Evolutionary conservation across 2,329 filamentous ascomycete species (phyloP).

Genomic region (Curvularia hawaiiensis): DNA sequence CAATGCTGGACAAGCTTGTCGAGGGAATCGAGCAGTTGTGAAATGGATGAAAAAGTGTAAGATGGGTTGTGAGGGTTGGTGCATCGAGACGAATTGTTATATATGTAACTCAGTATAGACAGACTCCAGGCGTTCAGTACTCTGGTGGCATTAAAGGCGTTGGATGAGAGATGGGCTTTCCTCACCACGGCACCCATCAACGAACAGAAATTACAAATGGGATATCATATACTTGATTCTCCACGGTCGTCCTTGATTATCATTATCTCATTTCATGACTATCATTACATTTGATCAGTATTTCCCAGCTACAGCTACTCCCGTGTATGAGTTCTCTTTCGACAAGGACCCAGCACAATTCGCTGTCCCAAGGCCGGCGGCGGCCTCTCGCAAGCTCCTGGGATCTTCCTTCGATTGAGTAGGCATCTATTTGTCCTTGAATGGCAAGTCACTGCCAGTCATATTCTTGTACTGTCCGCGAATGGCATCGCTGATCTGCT

Average conservation of each 20-base stretch:
- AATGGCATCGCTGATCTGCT: constrained; percentile 75
- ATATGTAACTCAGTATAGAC: neutral
- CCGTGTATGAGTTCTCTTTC: too few relatives aligned
- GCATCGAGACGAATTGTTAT: neutral
- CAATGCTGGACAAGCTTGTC: constrained; percentile 15
- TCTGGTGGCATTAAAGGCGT: too few relatives aligned
- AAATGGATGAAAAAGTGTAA: neutral
- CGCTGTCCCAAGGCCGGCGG: too few relatives aligned
- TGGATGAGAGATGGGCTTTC: neutral
- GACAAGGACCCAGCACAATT: too few relatives aligned
- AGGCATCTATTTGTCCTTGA: constrained; percentile 69
- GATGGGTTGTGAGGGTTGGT: neutral
- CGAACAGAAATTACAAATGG: neutral
- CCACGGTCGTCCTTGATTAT: neutral
- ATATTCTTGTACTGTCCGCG: constrained; percentile 70
- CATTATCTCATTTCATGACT: constrained; percentile 21
- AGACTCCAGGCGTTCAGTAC: neutral
- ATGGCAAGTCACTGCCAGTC: constrained; percentile 71
- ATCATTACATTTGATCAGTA: constrained; percentile 13
- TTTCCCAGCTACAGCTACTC: neutral
- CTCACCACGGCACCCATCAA: neutral
- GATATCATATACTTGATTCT: neutral
- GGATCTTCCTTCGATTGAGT: too few relatives aligned
- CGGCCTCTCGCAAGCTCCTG: too few relatives aligned
- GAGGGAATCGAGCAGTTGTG: constrained; percentile 23